Base-by-base conservation (phyloP, 352 stramenopile genomes). In the Pythium phragmitis region DNA sequence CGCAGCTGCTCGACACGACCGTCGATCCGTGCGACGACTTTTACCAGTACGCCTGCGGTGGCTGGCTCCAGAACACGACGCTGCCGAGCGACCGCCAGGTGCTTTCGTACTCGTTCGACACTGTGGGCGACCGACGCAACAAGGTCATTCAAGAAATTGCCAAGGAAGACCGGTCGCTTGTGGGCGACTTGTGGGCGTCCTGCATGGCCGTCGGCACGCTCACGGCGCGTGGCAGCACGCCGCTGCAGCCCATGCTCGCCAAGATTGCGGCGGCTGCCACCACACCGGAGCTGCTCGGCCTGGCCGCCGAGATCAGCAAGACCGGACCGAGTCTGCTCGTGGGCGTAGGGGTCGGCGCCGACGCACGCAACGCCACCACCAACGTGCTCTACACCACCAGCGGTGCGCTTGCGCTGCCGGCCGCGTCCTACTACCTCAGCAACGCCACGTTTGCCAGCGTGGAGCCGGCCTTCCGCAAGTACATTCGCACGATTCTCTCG, bases 361-460 rank as follows among this genome's bases (percentile, higher is more conserved):
- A 94, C 47, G 87, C 75, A 43, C 79, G 88, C 46, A 85, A 97
- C 58, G 80, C 76, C 7, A 77, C 87, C 36, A 70, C 72, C 30
- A 91, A 87, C 51, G 70, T 96, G 12, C 61, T 89, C 3, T 86
- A 96, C 68, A 64, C 97, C 8, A 73, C 59, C 30, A 74, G 91
- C 62, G 77, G 60, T 7, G 73, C 89, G 6, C 55, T 61, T 13
- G 80, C 72, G 33, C 69, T 98, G 17, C 85, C 89, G 2, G 88
- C 95, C 64, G 71, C 81, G 43, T 92, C 96, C 64, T 98, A 98
- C 67, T 94, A 98, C 50, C 86, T 93, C 53, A 82, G 97, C 50
- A 59, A 67, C 17, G 49, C 67, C 16, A 68, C 70, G 2, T 79
- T 80, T 13, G 26, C 46, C 4, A 53, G 65, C 42, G 46, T 82